These are phyloP conservation scores for Hortiboletus rubellus DNA, from an alignment of 1,284 basidiomycete genomes.

Conservation along the genomic window DNA sequence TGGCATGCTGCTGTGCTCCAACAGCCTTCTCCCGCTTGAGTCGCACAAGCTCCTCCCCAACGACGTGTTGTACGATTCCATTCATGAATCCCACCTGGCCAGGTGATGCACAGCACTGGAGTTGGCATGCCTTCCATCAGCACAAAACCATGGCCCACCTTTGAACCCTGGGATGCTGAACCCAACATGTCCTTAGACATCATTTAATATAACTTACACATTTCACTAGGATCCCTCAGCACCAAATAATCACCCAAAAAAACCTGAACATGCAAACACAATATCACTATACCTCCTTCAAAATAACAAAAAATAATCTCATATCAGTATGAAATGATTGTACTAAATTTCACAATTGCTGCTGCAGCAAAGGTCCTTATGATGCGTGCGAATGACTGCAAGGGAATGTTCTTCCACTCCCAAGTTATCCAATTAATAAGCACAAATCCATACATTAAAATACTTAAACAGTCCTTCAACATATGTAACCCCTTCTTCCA, in stretches of 20 bases:
- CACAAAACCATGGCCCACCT: background rate
- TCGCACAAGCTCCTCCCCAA: accelerated
- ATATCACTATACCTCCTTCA: background rate
- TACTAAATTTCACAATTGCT: background rate
- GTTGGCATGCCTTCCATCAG: no score
- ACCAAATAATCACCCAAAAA: background rate
- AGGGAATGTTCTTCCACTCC: background rate
- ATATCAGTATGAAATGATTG: background rate
- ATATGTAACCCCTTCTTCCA: background rate
- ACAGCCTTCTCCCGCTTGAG: background rate
- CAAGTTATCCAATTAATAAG: conserved; percentile 1
- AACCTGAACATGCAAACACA: background rate
- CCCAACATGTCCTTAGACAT: background rate
- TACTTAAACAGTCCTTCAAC: accelerated
- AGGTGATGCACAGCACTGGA: no score
- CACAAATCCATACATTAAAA: background rate
- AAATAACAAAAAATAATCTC: no score
- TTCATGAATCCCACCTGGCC: no score
- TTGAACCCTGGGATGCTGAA: background rate
- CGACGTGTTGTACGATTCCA: no score
- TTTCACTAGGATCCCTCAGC: background rate
- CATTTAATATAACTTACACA: background rate
- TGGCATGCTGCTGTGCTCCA: background rate
- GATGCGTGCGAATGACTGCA: background rate
- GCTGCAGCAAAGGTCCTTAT: background rate